Evolutionary conservation across 768 basidiomycete species (phyloP), one percentile per base, ranked within the genome.

Genomic region (Hericium rajendrae): DNA sequence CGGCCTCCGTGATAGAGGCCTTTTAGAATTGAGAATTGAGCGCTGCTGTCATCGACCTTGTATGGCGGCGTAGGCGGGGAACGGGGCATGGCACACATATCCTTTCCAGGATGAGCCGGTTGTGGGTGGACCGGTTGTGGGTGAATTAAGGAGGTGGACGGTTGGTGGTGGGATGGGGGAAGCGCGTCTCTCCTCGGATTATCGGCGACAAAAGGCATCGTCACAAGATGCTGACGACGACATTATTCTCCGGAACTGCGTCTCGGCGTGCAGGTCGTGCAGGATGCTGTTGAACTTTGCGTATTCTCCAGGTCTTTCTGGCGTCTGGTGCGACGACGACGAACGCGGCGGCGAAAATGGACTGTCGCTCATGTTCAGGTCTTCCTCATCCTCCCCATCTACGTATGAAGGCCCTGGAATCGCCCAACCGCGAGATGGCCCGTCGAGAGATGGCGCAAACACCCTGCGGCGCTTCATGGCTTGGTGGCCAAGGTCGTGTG

Each of bases 211-310:
- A 51, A 51, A 18, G 43, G 43, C n/a, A 46, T 46, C 12, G 43
- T n/a, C 20, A 20, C 12, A 10, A n/a, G n/a, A n/a, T 15, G 43
- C 13, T 11, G 43, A 46, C n/a, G 43, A 20, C 13, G 61, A 59
- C 39, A 73, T 82, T 24, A 82, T 57, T 38, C 81, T 71, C 52
- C 86, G 77, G 64, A 87, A 84, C 55, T 85, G 81, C 61, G 86
- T 77, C 22, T 84, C 74, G 40, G 81, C 75, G 63, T 91, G 88
- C 53, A 90, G 67, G 63, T 89, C 82, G 57, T 85, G 82, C 39
- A 91, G 78, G 61, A 87, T 71, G 50, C 62, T 77, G 69, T 91
- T 91, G 56, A 79, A 73, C 37, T 74, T 71, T 65, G 78, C 78
- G 72, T 91, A 91, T 71, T 64, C 71, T 51, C 67, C 68, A 12